Conservation (phyloP, 495 filamentous ascomycete genomes). For the Aspergillus sparsus region DNA sequence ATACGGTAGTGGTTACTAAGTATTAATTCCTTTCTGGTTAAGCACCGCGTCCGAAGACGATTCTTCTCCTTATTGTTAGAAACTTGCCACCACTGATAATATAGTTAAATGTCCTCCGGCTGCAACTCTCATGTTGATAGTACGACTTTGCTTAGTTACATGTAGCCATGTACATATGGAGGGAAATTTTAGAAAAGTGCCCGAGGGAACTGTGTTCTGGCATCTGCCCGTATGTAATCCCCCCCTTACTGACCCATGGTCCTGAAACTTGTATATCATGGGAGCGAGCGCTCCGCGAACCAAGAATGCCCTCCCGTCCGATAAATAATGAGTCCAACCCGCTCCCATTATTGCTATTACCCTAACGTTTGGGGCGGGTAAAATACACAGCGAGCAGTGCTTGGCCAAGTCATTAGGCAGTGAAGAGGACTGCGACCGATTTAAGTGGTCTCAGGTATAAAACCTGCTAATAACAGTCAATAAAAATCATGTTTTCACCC, state of each 20-base stretch:
- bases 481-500: neutral
- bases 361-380: neutral
- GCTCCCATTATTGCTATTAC: neutral
- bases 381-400: neutral
- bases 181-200: neutral
- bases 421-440: neutral
- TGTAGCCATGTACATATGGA: neutral
- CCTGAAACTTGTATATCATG: slow-evolving; percentile 2
- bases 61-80: too few relatives aligned
- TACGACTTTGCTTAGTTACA: neutral
- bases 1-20: too few relatives aligned
- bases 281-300: neutral
- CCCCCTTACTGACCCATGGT: neutral
- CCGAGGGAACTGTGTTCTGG: neutral
- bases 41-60: too few relatives aligned
- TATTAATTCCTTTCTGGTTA: too few relatives aligned
- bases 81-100: too few relatives aligned
- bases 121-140: too few relatives aligned
- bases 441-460: neutral
- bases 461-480: slow-evolving; percentile 1
- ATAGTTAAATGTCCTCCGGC: too few relatives aligned
- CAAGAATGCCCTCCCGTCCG: neutral
- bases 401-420: neutral
- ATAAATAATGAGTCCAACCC: neutral
- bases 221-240: neutral